Evolutionary conservation across 345 rosid species (phyloP).

Genomic region (Syzygium grande): DNA sequence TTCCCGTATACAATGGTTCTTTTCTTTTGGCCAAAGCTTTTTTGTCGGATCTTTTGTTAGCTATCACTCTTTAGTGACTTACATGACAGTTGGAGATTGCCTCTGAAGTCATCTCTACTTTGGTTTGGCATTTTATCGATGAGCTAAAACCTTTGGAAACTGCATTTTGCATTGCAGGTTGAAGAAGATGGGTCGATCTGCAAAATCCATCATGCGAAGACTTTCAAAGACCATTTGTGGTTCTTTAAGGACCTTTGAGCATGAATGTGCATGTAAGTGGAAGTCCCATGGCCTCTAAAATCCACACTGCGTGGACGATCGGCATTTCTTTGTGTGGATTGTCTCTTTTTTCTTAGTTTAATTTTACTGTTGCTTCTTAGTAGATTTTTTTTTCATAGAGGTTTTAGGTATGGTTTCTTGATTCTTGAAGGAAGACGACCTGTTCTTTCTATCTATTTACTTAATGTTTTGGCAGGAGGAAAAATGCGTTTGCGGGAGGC

Average conservation of each 20-base stretch:
- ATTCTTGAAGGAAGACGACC: background rate
- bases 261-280: background rate
- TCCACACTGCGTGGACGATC: background rate
- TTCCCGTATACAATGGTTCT: background rate
- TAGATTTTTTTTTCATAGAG: background rate
- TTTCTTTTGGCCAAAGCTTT: background rate
- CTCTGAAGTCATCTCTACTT: background rate
- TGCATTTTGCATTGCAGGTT: slow-evolving; percentile 26
- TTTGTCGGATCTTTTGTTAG: background rate
- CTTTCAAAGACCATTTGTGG: slow-evolving; percentile 73
- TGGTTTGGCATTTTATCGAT: background rate
- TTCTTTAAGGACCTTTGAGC: slow-evolving; percentile 65
- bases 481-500: background rate
- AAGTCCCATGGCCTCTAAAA: background rate
- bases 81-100: background rate
- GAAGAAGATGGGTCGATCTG: slow-evolving; percentile 76
- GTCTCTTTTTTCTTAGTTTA: background rate
- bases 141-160: background rate
- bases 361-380: background rate
- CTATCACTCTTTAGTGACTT: background rate
- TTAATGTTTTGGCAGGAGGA: background rate
- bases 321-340: background rate
- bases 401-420: background rate
- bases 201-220: slow-evolving; percentile 80
- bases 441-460: background rate